Evolutionary conservation across 2,329 filamentous ascomycete species (phyloP), one percentile per base, ranked within the genome.

Genomic region (Beauveria bassiana): DNA sequence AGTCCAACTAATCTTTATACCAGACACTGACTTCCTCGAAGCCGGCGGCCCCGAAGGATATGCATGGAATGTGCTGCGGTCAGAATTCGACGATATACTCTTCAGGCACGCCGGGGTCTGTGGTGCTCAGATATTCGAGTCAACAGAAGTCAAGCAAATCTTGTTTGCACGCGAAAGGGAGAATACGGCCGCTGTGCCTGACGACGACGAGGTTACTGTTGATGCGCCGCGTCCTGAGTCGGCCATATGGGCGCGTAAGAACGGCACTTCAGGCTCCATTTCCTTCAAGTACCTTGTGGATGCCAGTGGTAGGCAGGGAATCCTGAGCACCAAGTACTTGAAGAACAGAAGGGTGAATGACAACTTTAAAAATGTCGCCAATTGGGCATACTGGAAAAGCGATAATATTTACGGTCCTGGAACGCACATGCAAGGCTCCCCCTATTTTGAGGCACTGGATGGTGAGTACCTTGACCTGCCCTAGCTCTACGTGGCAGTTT

Each of bases 261-360:
- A 73, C 38, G 73, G 72, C 59, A 70, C 68, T 5, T 63, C 68
- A 9, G 79, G 79, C 14, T 66, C 61, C 1, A 77, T 81, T 58
- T 66, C 61, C 1, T 81, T 81, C 62, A 68, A 81, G 5, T 81
- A 80, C 60, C 51, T 82, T 20, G 67, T 82, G 0, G 79, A 83
- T 67, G 80, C 79, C 0, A 77, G 71, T 56, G 80, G 80, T 3
- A 72, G 80, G 14, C 64, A 62, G 0, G 79, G 79, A 3, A 54
- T 82, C 3, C 22, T 82, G 12, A 74, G 70, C 54, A 82, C 77
- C 22, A 79, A 79, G 64, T 81, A 81, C 64, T 61, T 78, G 26
- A 80, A 79, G 68, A 79, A 79, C 64, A 74, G 80, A 1, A 70
- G 68, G 4, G 78, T 71, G 65, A 83, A 81, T 65, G 64, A 77